Conservation (phyloP, 164 flowering plant genomes). For the Hamamelis virginiana region DNA sequence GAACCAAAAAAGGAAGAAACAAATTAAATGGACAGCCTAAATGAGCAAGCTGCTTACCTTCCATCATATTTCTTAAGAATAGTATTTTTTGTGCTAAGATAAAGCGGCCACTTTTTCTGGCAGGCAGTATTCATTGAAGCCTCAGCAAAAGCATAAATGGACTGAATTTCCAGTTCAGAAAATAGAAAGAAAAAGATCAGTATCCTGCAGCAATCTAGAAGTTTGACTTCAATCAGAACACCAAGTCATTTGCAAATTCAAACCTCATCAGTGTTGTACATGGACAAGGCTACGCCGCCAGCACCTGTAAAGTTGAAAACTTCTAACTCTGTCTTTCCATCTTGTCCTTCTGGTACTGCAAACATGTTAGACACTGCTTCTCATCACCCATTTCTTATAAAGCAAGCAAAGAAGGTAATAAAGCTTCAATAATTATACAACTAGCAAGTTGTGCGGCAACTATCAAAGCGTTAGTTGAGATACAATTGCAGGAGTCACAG, state of each 20-base stretch:
- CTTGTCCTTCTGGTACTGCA: constrained; percentile 78
- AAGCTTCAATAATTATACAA: background rate
- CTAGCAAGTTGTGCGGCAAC: background rate
- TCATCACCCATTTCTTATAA: constrained; percentile 1
- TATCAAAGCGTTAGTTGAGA: background rate
- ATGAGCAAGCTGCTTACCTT: constrained; percentile 45
- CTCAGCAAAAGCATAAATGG: constrained; percentile 88
- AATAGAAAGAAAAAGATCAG: constrained; percentile 10
- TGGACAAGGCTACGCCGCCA: constrained; percentile 88
- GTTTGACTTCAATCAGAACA: background rate
- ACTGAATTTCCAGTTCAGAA: constrained; percentile 41
- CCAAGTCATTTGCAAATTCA: constrained; percentile 6
- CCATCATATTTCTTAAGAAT: constrained; percentile 99
- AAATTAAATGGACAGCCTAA: background rate
- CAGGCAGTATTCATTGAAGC: constrained; percentile 88
- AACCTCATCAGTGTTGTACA: constrained; percentile 99
- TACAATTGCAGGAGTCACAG: too few relatives aligned
- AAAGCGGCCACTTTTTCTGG: constrained; percentile 96
- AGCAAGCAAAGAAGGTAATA: background rate
- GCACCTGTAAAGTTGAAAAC: constrained; percentile 84
- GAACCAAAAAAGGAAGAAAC: background rate
- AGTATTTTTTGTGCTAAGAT: constrained; percentile 97
- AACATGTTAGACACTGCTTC: constrained; percentile 1
- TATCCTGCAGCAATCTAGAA: constrained; percentile 2
- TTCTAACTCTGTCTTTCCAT: constrained; percentile 64